Evolutionary conservation across 345 rosid species (phyloP), one percentile per base, ranked within the genome.

Genomic region (Lepidium africanum): DNA sequence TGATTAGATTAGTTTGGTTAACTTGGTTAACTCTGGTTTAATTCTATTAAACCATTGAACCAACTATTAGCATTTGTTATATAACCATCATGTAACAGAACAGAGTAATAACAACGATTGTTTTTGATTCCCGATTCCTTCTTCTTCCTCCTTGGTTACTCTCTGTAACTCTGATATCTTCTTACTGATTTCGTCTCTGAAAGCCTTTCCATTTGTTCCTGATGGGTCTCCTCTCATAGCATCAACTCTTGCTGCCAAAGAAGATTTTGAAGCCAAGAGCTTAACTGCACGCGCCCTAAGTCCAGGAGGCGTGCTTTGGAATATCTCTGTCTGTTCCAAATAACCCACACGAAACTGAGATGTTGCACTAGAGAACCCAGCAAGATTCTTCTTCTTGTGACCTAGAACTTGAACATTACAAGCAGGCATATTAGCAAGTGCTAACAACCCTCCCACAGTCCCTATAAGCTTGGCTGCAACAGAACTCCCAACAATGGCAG

Each of bases 391-490:
- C 80, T 72, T 94, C 86, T 89, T 94, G 43, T 87, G 89, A 11
- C 99, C 99, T 57, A 94, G 97, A 75, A 87, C 81, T 77, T 94
- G 96, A 66, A 91, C 92, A 46, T 91, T 91, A 77, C 97, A 94
- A 36, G 99, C 99, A 33, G 99, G 96, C 87, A 89, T 94, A 83
- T 91, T 88, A n/a, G 98, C 86, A 64, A 94, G 81, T 19, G 97
- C 80, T 16, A 91, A 72, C 14, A 94, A 93, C 32, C 97, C 99
- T 70, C 99, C 97, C 63, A 97, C 97, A 9, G 90, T 93, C 8
- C 97, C 97, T 92, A 91, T 91, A 15, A 94, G 93, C 78, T 94
- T 94, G 17, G 97, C 97, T 10, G 98, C 97, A 67, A 88, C 96
- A 74, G 98, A 96, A 67, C 94, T 93, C 12, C 98, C 98, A 8